Evolutionary conservation across 2,329 filamentous ascomycete genomes (phyloP).

Genomic region (Ophiosphaerella herpotricha): DNA sequence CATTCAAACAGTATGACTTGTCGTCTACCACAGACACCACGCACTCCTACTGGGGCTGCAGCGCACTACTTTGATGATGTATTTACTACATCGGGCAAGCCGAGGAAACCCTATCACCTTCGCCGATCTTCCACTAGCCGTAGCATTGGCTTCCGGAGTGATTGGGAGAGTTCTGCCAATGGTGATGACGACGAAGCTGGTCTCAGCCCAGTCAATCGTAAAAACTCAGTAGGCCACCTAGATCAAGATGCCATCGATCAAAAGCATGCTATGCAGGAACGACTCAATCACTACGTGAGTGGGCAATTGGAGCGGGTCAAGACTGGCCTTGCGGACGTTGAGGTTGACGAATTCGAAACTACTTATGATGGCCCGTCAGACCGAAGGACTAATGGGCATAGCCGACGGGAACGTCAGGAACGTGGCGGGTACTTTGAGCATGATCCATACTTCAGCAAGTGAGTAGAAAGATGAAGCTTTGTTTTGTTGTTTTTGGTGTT

Average conservation of each 20-base stretch:
- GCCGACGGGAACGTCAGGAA: conserved; percentile 13
- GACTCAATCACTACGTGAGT: conserved; percentile 80
- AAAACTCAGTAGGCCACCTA: conserved; percentile 57
- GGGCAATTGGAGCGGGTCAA: conserved; percentile 78
- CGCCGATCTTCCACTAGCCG: conserved; percentile 81
- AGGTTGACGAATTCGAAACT: conserved; percentile 67
- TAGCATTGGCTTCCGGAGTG: conserved; percentile 82
- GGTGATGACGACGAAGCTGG: conserved; percentile 41
- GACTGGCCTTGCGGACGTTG: conserved; percentile 59
- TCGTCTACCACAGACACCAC: conserved; percentile 76
- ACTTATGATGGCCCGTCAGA: conserved; percentile 52
- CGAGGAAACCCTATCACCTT: conserved; percentile 58
- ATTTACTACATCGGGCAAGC: conserved; percentile 61
- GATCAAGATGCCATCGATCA: conserved; percentile 55
- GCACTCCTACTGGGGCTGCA: conserved; percentile 81
- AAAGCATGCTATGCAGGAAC: conserved; percentile 53
- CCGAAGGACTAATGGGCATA: conserved; percentile 30
- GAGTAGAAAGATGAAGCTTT: neutral
- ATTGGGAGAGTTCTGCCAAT: conserved; percentile 60
- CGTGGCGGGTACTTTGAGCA: conserved; percentile 36
- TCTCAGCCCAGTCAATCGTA: conserved; percentile 39
- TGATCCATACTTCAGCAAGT: conserved; percentile 33
- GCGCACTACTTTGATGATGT: conserved; percentile 95
- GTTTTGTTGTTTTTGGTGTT: neutral
- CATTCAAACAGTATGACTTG: conserved; percentile 34